Base-by-base conservation (phyloP, 768 basidiomycete species). In the Hortiboletus campestris region DNA sequence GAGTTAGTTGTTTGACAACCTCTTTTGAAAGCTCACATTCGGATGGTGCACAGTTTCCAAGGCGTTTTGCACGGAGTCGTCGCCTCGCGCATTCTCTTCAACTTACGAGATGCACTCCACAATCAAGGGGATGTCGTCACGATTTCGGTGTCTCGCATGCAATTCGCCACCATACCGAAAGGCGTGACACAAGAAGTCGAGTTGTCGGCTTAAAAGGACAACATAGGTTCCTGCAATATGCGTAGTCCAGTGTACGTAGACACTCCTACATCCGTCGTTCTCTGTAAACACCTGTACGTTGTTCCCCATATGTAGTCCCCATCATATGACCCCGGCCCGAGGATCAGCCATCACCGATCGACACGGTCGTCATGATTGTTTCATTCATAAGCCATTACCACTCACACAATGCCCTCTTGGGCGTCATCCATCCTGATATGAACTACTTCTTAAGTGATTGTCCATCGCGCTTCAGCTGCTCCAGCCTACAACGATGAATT, bases 41-140 rank as follows among this genome's bases (percentile, higher is more conserved):
- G 40, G 20, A 38, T 8, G 31, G 14, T 12, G 6, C 9, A 38
- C 7, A 61, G 56, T 12, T n/a, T 62, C 22, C 61, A 58, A 39
- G 49, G 41, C 13, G 42, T 58, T 5, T 31, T 51, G 16, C 56
- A 62, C 7, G 46, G 55, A n/a, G n/a, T n/a, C n/a, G n/a, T n/a
- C n/a, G n/a, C n/a, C n/a, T n/a, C n/a, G n/a, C n/a, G 51, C 11
- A 29, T 62, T 16, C 40, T 62, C 29, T 62, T 62, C 42, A 25
- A 51, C 28, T 38, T 58, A 36, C 49, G n/a, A n/a, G n/a, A n/a
- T n/a, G n/a, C n/a, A n/a, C n/a, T n/a, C n/a, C n/a, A n/a, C n/a
- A n/a, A n/a, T n/a, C n/a, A n/a, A n/a, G n/a, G n/a, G n/a, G n/a
- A n/a, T 12, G 19, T 25, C 6, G 11, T 17, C n/a, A 20, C 44